Conservation (phyloP, 352 stramenopile genomes). For the Pythium oligandrum region DNA sequence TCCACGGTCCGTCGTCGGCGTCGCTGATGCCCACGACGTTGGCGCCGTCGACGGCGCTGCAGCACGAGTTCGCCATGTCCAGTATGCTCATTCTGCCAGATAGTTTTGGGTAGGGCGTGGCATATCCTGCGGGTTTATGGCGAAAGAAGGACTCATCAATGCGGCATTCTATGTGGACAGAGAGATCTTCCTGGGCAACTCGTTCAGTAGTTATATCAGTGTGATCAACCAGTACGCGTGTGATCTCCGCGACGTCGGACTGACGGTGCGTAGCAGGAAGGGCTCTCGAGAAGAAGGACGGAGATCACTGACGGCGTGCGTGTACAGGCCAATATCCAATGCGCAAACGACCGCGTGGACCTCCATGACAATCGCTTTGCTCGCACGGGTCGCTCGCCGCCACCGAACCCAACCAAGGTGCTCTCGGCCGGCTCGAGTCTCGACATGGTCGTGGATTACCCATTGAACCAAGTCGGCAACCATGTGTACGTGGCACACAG, state of each 20-base stretch:
- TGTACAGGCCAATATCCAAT: conserved; percentile 76
- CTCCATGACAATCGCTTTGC: conserved; percentile 75
- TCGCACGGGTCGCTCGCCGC: conserved; percentile 56
- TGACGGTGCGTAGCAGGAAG: conserved; percentile 30
- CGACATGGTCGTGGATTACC: conserved; percentile 91
- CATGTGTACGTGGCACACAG: conserved; percentile 42
- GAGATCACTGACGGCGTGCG: no score
- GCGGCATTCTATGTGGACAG: conserved; percentile 20
- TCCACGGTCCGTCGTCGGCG: conserved; percentile 38
- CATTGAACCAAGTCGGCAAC: conserved; percentile 85
- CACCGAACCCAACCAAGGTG: conserved; percentile 70
- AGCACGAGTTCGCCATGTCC: conserved; percentile 85
- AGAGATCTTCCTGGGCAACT: conserved; percentile 91
- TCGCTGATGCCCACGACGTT: conserved; percentile 66
- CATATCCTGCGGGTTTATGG: conserved; percentile 4
- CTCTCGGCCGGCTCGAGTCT: conserved; percentile 69
- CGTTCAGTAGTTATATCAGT: conserved; percentile 91
- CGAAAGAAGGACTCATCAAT: conserved; percentile 2
- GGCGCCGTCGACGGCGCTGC: conserved; percentile 28
- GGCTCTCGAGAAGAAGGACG: no score
- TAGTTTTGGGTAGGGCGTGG: conserved; percentile 72
- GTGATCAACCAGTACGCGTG: conserved; percentile 89
- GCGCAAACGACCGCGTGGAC: conserved; percentile 71
- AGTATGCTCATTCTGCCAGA: conserved; percentile 88
- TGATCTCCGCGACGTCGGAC: conserved; percentile 65